phyloP scores from a whole-genome alignment of 2,329 filamentous ascomycete species.

The Botrytis galanthina region DNA sequence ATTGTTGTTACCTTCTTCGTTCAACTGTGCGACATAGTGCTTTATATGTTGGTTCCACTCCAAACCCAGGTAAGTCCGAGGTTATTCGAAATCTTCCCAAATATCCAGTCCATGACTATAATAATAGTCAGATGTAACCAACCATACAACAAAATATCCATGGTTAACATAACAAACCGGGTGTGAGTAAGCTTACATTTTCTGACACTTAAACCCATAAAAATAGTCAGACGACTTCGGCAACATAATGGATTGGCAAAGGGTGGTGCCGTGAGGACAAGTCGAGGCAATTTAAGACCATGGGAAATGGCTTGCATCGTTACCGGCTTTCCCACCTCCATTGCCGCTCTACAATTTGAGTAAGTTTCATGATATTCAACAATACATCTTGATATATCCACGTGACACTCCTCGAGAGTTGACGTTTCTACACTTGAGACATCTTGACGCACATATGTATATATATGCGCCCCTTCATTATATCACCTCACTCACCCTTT shows the following conservation, averaged over 20 bases:
- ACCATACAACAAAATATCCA: neutral
- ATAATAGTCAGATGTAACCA: neutral
- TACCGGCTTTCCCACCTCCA: slow-evolving; percentile 81
- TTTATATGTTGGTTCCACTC: slow-evolving; percentile 89
- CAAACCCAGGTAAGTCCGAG: slow-evolving; percentile 58
- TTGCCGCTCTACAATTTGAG: slow-evolving; percentile 93
- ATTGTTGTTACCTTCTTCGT: slow-evolving; percentile 88
- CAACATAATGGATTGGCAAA: slow-evolving; percentile 87
- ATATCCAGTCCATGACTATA: neutral
- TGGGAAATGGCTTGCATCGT: slow-evolving; percentile 91
- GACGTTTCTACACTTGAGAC: neutral
- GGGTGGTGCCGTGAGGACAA: slow-evolving; percentile 79
- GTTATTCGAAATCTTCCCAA: neutral
- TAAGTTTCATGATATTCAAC: slow-evolving; percentile 44
- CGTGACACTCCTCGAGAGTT: neutral
- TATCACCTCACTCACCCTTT: neutral
- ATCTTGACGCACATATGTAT: neutral
- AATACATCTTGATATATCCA: neutral
- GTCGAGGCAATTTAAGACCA: slow-evolving; percentile 65
- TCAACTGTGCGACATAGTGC: slow-evolving; percentile 69
- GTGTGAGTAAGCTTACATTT: neutral
- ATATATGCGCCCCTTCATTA: neutral
- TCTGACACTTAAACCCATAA: slow-evolving; percentile 11
- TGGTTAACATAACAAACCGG: neutral
- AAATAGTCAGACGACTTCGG: slow-evolving; percentile 65